These are phyloP conservation scores for Brettanomyces bruxellensis DNA, from an alignment of 805 yeast genomes.

Conservation along the genomic window DNA sequence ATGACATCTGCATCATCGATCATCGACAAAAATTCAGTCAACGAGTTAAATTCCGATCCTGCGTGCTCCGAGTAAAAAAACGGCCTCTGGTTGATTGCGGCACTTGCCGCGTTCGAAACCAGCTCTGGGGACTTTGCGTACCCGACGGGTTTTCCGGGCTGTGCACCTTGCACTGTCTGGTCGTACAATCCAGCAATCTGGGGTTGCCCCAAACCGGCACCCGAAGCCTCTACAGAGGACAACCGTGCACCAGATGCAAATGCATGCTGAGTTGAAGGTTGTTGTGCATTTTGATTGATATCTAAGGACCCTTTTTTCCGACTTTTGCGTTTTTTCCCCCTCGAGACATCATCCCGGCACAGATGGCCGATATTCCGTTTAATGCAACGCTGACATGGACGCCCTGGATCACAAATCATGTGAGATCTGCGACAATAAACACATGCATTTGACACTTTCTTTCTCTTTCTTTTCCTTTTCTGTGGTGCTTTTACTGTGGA, in stretches of 20 bases:
- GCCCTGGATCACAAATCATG: slow-evolving; percentile 78
- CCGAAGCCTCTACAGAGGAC: background rate
- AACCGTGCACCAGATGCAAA: background rate
- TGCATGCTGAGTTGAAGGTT: too few species aligned
- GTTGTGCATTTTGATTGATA: background rate
- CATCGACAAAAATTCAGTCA: slow-evolving; percentile 84
- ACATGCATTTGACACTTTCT: slow-evolving; percentile 64
- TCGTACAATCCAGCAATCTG: background rate
- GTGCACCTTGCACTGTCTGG: slow-evolving; percentile 2
- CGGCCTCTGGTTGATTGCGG: slow-evolving; percentile 51
- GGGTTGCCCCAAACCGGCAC: background rate
- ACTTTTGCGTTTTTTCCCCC: slow-evolving; percentile 11
- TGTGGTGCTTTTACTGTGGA: background rate
- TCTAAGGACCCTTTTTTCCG: background rate
- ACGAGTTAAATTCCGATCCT: slow-evolving; percentile 83
- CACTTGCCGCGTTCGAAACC: slow-evolving; percentile 10
- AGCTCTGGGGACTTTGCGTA: background rate
- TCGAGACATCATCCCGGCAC: slow-evolving; percentile 66
- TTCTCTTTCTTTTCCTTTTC: slow-evolving; percentile 19
- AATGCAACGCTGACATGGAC: slow-evolving; percentile 76
- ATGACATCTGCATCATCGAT: slow-evolving; percentile 77
- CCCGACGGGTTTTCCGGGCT: background rate
- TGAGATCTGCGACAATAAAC: slow-evolving; percentile 89
- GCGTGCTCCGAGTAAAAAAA: slow-evolving; percentile 86
- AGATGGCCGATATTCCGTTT: slow-evolving; percentile 83